phyloP scores from a whole-genome alignment of 2,329 filamentous ascomycete genomes.

The Apiospora sp. region DNA sequence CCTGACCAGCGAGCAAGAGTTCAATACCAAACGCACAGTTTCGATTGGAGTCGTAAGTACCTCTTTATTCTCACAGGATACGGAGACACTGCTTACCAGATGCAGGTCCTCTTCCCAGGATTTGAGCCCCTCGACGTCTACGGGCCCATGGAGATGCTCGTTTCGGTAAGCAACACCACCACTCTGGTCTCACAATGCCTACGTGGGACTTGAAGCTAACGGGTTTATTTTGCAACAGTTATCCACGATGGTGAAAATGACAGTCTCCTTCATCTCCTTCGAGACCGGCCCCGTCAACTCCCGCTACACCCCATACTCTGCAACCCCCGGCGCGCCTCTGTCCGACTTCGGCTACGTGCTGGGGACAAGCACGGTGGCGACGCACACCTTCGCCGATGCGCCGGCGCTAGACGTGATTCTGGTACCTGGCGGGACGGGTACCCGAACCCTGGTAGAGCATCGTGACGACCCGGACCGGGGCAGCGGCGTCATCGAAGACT shows the following conservation, averaged over 20 bases:
- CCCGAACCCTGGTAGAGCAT: constrained; percentile 35
- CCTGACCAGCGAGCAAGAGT: not conserved
- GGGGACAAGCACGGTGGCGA: constrained; percentile 41
- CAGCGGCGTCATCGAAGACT: constrained; percentile 36
- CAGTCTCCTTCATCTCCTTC: constrained; percentile 51
- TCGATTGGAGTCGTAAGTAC: not conserved
- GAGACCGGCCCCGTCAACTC: constrained; percentile 47
- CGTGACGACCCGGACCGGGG: constrained; percentile 31
- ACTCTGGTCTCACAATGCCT: not conserved
- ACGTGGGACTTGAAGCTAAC: too few species aligned
- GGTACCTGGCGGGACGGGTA: constrained; percentile 36
- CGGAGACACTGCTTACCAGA: too few species aligned
- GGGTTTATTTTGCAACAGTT: not conserved
- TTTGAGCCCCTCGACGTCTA: constrained; percentile 57
- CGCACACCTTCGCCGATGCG: constrained; percentile 40
- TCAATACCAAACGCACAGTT: not conserved
- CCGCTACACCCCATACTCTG: constrained; percentile 48
- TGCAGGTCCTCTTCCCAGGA: constrained; percentile 49
- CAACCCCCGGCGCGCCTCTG: constrained; percentile 50
- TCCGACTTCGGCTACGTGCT: constrained; percentile 34
- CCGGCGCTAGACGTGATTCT: constrained; percentile 50
- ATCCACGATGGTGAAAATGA: not conserved
- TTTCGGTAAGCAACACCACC: not conserved
- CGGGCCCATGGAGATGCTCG: constrained; percentile 49
- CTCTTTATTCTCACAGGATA: too few species aligned